phyloP scores from a whole-genome alignment of 768 basidiomycete genomes.

The Mycena rosella region DNA sequence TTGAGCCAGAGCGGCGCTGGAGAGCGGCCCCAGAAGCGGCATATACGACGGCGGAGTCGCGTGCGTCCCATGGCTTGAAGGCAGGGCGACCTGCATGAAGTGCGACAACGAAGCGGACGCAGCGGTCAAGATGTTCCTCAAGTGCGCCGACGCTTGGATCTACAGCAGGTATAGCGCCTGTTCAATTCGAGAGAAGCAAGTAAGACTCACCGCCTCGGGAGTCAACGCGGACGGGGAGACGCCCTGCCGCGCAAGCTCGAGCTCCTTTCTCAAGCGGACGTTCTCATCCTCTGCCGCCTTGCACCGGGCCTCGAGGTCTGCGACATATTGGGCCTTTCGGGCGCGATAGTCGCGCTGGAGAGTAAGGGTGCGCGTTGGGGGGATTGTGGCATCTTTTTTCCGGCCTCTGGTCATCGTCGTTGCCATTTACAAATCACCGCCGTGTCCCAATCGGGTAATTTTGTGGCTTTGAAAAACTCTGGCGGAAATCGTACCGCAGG shows the following conservation, averaged over 20 bases:
- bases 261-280: slow-evolving; percentile 59
- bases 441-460: too few relatives aligned
- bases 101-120: slow-evolving; percentile 64
- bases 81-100: slow-evolving; percentile 45
- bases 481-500: too few relatives aligned
- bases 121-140: slow-evolving; percentile 61
- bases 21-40: not conserved
- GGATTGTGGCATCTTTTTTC: slow-evolving; percentile 73
- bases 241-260: slow-evolving; percentile 57
- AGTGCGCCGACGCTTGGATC: slow-evolving; percentile 66
- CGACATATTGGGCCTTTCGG: slow-evolving; percentile 67
- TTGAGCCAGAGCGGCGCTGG: not conserved
- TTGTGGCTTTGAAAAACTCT: too few relatives aligned
- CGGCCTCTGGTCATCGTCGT: slow-evolving; percentile 74
- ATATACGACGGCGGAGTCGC: not conserved
- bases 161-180: slow-evolving; percentile 40
- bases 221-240: slow-evolving; percentile 46
- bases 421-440: too few relatives aligned
- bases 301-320: slow-evolving; percentile 68
- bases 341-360: slow-evolving; percentile 78
- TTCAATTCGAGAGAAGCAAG: fast-evolving
- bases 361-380: slow-evolving; percentile 67
- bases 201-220: not conserved
- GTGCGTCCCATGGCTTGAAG: not conserved
- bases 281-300: slow-evolving; percentile 70